Base-by-base conservation (phyloP, 176 grass and related monocot genomes). In the Aegilops bicornis region DNA sequence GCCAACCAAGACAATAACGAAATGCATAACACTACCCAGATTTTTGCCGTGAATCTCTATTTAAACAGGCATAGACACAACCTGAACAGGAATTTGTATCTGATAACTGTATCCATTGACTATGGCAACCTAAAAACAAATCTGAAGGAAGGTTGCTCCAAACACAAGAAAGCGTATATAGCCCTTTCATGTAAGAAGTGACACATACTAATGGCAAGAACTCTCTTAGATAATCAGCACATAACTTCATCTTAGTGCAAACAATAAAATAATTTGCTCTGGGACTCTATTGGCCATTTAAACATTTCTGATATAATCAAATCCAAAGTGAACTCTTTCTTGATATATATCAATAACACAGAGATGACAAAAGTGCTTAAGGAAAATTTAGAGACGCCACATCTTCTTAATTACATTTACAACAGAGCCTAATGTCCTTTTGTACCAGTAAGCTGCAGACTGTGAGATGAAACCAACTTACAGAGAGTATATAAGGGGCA, bases 401-500 rank as follows among this genome's bases (percentile, higher is more conserved):
- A 36, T 84, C 25, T 64, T 3, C 16, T 64, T 62, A 7, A 58
- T 74, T 10, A 63, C 36, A 76, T 84, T 35, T 33, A 63, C 19
- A 48, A 20, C 14, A 48, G 25, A 15, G 10, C 24, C 4, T 62
- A 62, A 87, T 63, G 37, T 9, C 9, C 59, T 31, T 63, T 59
- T 78, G 43, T 17, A 54, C 15, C 25, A 47, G 8, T 40, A 36
- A 70, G n/a, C 22, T 68, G 15, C 7, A 43, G 29, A 33, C 29
- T 22, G 22, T 3, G 31, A 84, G 52, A 79, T 69, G 47, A 25
- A 31, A 61, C 2, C 5, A 78, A 92, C 87, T 93, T 90, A 99
- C 94, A 61, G 90, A 96, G 79, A 96, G 88, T 29, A 91, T 84
- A 90, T 91, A 98, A 3, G 92, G 81, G 73, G 89, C 72, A 81